phyloP scores from a whole-genome alignment of 805 yeast genomes.

The Yamadazyma olivae region DNA sequence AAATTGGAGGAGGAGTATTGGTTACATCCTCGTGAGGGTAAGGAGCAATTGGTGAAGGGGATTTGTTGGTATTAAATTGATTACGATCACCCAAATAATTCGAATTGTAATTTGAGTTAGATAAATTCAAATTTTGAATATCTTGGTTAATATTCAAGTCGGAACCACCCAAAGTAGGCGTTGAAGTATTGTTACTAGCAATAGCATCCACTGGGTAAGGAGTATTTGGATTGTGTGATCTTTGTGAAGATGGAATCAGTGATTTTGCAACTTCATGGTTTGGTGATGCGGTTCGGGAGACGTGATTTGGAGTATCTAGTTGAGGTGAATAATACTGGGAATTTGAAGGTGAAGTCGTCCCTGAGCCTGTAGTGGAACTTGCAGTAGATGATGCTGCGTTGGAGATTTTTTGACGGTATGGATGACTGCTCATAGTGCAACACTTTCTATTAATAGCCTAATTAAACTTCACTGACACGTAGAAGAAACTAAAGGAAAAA shows the following conservation, averaged over 20 bases:
- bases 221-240: neutral
- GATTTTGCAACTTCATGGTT: constrained; percentile 4
- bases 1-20: constrained; percentile 6
- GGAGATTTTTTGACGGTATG: constrained; percentile 31
- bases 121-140: neutral
- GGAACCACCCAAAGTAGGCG: neutral
- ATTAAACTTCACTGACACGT: too few relatives aligned
- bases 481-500: too few relatives aligned
- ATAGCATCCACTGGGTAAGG: constrained; percentile 4
- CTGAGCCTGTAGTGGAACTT: too few relatives aligned
- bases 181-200: neutral
- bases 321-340: constrained; percentile 1
- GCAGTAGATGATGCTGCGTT: too few relatives aligned
- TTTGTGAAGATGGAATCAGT: constrained; percentile 1
- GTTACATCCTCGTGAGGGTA: too few relatives aligned
- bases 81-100: constrained; percentile 1
- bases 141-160: neutral
- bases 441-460: too few relatives aligned
- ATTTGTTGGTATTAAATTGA: constrained; percentile 3
- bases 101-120: neutral
- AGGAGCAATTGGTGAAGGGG: too few relatives aligned
- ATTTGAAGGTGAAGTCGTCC: too few relatives aligned
- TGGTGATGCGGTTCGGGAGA: constrained; percentile 8
- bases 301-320: constrained; percentile 3
- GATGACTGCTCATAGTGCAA: constrained; percentile 24